phyloP scores from a whole-genome alignment of 371 early-diverging fungal species.

The Mucor piriformis region DNA sequence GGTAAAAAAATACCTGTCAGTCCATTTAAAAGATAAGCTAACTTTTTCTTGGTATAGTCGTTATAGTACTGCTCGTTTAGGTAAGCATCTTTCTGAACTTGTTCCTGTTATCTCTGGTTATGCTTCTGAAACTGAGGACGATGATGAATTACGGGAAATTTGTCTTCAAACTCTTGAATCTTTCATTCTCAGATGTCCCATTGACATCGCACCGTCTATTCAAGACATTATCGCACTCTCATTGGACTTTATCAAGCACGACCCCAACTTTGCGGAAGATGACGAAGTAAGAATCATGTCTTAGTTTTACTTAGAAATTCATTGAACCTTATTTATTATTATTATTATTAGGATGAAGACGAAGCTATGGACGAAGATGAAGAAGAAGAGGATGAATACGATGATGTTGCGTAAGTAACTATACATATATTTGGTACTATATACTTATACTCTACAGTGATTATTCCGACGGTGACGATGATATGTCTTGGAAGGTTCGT shows the following conservation, averaged over 20 bases:
- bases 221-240: slow-evolving; percentile 64
- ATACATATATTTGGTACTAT: background rate
- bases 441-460: slow-evolving; percentile 39
- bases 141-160: slow-evolving; percentile 86
- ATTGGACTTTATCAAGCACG: slow-evolving; percentile 77
- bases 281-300: slow-evolving; percentile 68
- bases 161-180: slow-evolving; percentile 87
- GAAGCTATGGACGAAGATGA: slow-evolving; percentile 48
- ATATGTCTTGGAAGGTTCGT: slow-evolving; percentile 93
- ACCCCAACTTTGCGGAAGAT: slow-evolving; percentile 89
- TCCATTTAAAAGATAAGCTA: background rate
- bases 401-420: slow-evolving; percentile 56
- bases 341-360: slow-evolving; percentile 2
- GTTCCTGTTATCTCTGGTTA: slow-evolving; percentile 68
- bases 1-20: slow-evolving; percentile 43
- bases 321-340: background rate
- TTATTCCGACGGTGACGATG: slow-evolving; percentile 79
- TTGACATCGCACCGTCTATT: slow-evolving; percentile 67
- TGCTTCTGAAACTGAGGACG: slow-evolving; percentile 60
- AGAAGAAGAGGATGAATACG: slow-evolving; percentile 77
- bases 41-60: slow-evolving; percentile 53
- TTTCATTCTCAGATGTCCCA: slow-evolving; percentile 79
- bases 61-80: slow-evolving; percentile 69
- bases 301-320: too few species aligned
- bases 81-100: slow-evolving; percentile 68